Percentiles rank a stretch among this genome's conserved stretches.
Conservation (phyloP, 2,329 filamentous ascomycete species). For the Beauveria scarabaeidicola region DNA sequence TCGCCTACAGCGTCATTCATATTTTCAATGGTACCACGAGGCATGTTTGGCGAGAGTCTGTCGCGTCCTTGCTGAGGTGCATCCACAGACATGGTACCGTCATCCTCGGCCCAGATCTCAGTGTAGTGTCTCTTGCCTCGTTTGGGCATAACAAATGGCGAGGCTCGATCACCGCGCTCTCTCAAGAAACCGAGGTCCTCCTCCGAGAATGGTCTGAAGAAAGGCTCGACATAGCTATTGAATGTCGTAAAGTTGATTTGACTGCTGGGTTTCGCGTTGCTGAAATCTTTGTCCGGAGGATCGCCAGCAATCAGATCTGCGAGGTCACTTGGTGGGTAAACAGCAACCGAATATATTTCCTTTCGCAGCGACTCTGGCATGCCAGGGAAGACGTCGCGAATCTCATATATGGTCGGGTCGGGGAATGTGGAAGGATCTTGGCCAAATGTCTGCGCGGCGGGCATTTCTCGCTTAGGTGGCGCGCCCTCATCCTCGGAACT, state of each 20-base stretch:
- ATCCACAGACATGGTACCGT: slow-evolving; percentile 70
- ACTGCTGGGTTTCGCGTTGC: slow-evolving; percentile 82
- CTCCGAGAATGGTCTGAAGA: slow-evolving; percentile 80
- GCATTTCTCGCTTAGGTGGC: slow-evolving; percentile 54
- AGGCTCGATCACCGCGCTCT: slow-evolving; percentile 77
- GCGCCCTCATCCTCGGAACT: slow-evolving; percentile 53
- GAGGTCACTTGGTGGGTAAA: slow-evolving; percentile 74
- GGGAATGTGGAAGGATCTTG: slow-evolving; percentile 84
- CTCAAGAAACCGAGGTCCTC: slow-evolving; percentile 90
- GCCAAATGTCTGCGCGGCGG: slow-evolving; percentile 81
- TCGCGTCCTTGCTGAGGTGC: slow-evolving; percentile 52
- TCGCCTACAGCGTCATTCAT: slow-evolving; percentile 81
- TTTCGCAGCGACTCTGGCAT: slow-evolving; percentile 83
- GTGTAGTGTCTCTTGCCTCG: slow-evolving; percentile 79
- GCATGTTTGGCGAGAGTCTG: slow-evolving; percentile 67
- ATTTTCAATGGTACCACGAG: slow-evolving; percentile 76
- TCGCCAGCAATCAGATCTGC: slow-evolving; percentile 79
- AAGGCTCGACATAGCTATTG: slow-evolving; percentile 84
- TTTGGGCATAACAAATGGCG: slow-evolving; percentile 77
- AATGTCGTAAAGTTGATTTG: slow-evolving; percentile 94
- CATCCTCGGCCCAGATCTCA: slow-evolving; percentile 91
- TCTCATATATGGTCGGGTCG: slow-evolving; percentile 92
- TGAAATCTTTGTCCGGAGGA: slow-evolving; percentile 91
- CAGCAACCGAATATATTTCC: slow-evolving; percentile 77
- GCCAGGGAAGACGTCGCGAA: slow-evolving; percentile 61